These are phyloP conservation scores for Rasamsonia emersonii DNA, from an alignment of 2,329 filamentous ascomycete genomes.

Conservation along the genomic window DNA sequence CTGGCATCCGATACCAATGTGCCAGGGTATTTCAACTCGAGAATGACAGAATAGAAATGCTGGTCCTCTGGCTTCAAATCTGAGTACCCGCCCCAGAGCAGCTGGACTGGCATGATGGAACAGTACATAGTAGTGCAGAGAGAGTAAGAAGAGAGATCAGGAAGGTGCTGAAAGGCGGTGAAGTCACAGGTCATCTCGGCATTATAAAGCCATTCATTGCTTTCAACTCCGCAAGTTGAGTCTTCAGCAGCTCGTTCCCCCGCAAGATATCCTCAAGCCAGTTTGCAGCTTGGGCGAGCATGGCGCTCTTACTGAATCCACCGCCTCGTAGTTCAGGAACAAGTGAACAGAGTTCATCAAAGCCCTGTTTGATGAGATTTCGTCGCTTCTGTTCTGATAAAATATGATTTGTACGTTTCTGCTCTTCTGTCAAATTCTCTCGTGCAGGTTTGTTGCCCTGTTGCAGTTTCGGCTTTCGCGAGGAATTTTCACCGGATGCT, in stretches of 20 bases:
- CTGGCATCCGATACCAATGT: no score
- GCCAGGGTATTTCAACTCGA: no score
- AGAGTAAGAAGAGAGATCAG: conserved; percentile 6
- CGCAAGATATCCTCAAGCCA: conserved; percentile 66
- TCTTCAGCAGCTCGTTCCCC: conserved; percentile 56
- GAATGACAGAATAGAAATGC: no score
- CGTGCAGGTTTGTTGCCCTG: conserved; percentile 30
- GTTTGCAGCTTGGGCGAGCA: conserved; percentile 65
- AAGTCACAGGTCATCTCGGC: conserved; percentile 24
- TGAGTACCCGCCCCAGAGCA: neutral
- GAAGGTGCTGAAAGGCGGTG: conserved; percentile 15
- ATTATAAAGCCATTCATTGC: conserved; percentile 27
- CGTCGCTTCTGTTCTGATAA: conserved; percentile 79
- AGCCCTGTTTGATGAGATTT: conserved; percentile 72
- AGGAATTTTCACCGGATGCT: conserved; percentile 27
- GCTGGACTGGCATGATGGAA: no score
- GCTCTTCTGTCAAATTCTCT: conserved; percentile 63
- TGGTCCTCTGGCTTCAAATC: no score
- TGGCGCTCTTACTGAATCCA: conserved; percentile 74
- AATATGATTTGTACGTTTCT: conserved; percentile 81
- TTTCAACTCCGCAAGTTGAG: conserved; percentile 45
- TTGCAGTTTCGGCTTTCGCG: conserved; percentile 26
- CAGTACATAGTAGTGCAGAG: no score
- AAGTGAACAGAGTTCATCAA: conserved; percentile 67
- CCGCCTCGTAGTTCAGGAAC: conserved; percentile 67